These are phyloP conservation scores for Penicillium dipodomyicola DNA, from an alignment of 495 filamentous ascomycete species.

Conservation along the genomic window DNA sequence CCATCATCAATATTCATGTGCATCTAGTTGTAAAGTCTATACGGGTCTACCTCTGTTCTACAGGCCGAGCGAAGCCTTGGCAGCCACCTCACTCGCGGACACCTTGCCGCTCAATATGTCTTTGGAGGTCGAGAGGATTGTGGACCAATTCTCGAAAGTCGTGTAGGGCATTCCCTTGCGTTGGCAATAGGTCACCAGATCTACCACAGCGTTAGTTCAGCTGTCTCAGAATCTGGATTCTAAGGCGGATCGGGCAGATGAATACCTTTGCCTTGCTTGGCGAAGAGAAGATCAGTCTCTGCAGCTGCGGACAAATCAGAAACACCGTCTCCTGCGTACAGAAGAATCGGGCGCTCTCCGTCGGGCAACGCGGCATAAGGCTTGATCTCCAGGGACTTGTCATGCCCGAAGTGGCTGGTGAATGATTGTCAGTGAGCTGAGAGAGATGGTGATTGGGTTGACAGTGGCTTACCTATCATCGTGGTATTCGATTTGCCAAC, in stretches of 20 bases:
- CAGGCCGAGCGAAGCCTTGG: conserved; percentile 11
- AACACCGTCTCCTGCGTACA: conserved; percentile 90
- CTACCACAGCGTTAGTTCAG: conserved; percentile 37
- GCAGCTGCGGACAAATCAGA: conserved; percentile 83
- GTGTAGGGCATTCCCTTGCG: conserved; percentile 76
- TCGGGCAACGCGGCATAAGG: conserved; percentile 74
- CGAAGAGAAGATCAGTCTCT: conserved; percentile 87
- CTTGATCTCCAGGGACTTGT: conserved; percentile 86
- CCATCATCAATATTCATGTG: conserved; percentile 4
- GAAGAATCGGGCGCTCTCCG: conserved; percentile 65
- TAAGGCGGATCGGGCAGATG: neutral
- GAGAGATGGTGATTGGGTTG: neutral
- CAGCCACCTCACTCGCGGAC: conserved; percentile 33
- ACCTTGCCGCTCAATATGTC: conserved; percentile 65
- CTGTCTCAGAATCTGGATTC: neutral
- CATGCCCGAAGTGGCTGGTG: conserved; percentile 77
- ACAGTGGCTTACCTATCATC: conserved; percentile 65
- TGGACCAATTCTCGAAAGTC: conserved; percentile 72
- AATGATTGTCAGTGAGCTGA: conserved; percentile 18
- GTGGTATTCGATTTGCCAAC: conserved; percentile 84
- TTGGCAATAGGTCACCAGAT: conserved; percentile 79
- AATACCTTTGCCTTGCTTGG: conserved; percentile 82
- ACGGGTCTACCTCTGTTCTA: neutral
- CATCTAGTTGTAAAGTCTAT: conserved; percentile 13
- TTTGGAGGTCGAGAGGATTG: conserved; percentile 70